Conservation (phyloP, 108 stramenopile genomes). For the Schizochytrium sp. region DNA sequence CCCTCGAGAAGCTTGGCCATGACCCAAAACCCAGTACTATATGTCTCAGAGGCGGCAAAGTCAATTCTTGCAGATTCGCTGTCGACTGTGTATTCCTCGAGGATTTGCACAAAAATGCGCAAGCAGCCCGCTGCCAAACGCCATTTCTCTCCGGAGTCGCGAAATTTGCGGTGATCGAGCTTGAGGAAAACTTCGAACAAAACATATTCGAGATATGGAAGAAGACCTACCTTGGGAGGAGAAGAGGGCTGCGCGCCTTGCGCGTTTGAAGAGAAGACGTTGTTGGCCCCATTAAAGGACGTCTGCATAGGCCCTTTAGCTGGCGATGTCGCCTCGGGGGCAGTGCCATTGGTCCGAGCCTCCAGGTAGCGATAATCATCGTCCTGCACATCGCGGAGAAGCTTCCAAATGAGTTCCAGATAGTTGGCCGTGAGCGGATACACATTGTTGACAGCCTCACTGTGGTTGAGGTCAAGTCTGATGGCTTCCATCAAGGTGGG, state of each 20-base stretch:
- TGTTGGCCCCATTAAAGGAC: too few relatives aligned
- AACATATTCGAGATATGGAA: neutral
- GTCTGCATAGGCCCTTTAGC: neutral
- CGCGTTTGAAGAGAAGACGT: too few relatives aligned
- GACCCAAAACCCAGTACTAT: neutral
- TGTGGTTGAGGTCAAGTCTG: neutral
- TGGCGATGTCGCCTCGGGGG: neutral
- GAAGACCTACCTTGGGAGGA: neutral
- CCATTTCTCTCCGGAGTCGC: neutral
- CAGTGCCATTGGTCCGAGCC: neutral
- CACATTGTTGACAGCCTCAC: neutral
- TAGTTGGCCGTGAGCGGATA: neutral
- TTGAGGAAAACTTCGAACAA: neutral
- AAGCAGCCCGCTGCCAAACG: neutral
- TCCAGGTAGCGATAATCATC: neutral
- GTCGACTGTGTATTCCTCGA: neutral
- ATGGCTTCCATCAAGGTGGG: neutral
- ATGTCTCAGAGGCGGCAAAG: neutral
- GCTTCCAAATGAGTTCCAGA: neutral
- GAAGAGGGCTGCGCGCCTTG: too few relatives aligned
- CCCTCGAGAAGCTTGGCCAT: slow-evolving; percentile 9
- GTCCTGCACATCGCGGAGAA: neutral
- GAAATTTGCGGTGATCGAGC: neutral
- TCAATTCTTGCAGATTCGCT: neutral
- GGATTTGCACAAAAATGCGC: neutral